phyloP scores from a whole-genome alignment of 2,329 filamentous ascomycete species.

The Sporothrix dimorphospora region DNA sequence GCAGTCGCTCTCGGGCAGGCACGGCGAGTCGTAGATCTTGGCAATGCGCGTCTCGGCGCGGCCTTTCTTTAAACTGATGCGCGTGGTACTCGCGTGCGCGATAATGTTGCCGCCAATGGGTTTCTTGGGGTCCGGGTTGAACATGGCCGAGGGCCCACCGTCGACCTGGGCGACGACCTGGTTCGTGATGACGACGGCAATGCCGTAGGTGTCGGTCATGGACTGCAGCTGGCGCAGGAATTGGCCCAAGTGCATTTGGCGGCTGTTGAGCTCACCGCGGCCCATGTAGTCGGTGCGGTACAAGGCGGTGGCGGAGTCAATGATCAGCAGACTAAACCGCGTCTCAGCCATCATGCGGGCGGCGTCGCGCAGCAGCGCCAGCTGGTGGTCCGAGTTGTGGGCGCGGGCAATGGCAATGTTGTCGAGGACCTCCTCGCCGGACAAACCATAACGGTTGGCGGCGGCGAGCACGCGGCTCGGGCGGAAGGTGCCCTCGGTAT shows the following conservation, averaged over 20 bases:
- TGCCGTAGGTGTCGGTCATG: constrained; percentile 83
- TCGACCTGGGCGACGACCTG: constrained; percentile 98
- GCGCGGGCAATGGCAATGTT: constrained; percentile 97
- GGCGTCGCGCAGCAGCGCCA: constrained; percentile 92
- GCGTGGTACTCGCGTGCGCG: constrained; percentile 92
- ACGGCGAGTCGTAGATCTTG: constrained; percentile 99
- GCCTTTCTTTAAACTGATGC: constrained; percentile 94
- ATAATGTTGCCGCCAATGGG: constrained; percentile 99
- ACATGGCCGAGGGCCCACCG: constrained; percentile 94
- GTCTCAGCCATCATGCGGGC: constrained; percentile 99
- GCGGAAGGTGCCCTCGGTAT: constrained; percentile 96
- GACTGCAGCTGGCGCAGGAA: constrained; percentile 85
- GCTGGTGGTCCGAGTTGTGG: constrained; percentile 97
- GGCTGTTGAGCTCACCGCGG: constrained; percentile 92
- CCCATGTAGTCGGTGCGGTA: constrained; percentile 97
- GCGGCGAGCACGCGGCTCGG: constrained; percentile 89
- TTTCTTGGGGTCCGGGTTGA: constrained; percentile 99
- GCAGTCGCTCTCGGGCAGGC: constrained; percentile 93
- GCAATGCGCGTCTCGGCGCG: constrained; percentile 93
- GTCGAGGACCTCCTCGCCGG: constrained; percentile 95
- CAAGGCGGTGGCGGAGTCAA: constrained; percentile 92
- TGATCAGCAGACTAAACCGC: constrained; percentile 90
- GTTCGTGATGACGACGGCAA: constrained; percentile 97
- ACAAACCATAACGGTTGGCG: constrained; percentile 90
- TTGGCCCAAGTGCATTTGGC: constrained; percentile 86